Base-by-base conservation (phyloP, 148 eudicot species). In the Nepenthes gracilis region DNA sequence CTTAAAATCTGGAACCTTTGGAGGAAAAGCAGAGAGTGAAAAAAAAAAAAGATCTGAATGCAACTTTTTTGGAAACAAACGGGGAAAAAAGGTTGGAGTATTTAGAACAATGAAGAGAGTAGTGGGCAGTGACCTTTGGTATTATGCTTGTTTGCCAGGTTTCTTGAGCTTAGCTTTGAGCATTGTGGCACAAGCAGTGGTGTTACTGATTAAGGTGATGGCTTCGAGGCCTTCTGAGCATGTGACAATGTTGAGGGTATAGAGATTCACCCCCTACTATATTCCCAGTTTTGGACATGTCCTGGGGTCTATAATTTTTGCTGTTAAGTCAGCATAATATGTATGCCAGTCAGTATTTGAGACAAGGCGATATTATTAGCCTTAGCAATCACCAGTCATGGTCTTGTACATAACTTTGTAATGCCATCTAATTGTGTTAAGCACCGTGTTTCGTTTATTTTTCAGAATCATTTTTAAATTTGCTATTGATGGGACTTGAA, bases 271-370 rank as follows among this genome's bases (percentile, higher is more conserved):
- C 55, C 68, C 61, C 71, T 43, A 13, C 68, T 23, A 23, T 23
- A 61, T 67, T 76, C 67, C 75, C 73, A 76, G 66, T 79, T 79
- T 77, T 82, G 77, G 77, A 74, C 71, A 62, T 52, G 59, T 66
- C 64, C 43, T 74, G 70, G 64, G 67, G 71, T 63, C 63, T 57
- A 48, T 45, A 45, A 45, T 53, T 66, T 67, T 71, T 57, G 68
- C 67, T 69, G 58, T 63, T 51, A 60, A 53, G 62, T 69, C 69
- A 47, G 61, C 33, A 36, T 67, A 64, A 48, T 68, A 64, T 77
- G 48, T 71, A 60, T 68, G 77, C 49, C 77, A 53, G 60, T 62
- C 53, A 64, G 59, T 65, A 71, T 58, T 58, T 58, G 34, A 53
- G 58, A 52, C 36, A 68, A 79, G 79, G 73, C 23, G 23, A 23